These are phyloP conservation scores for Cochlearia excelsa DNA, from an alignment of 345 rosid genomes.

Conservation along the genomic window DNA sequence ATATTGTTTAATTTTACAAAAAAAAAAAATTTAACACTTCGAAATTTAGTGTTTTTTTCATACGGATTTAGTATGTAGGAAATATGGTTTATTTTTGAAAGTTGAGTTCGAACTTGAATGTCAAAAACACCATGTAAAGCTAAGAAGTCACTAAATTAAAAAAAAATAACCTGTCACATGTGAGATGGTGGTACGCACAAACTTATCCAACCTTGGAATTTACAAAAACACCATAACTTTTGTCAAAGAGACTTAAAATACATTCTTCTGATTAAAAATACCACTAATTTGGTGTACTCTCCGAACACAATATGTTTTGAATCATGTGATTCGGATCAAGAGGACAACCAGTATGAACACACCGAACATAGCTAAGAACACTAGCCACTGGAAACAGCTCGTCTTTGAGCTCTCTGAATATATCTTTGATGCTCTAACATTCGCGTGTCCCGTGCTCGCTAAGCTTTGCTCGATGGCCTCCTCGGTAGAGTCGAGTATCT, in stretches of 20 bases:
- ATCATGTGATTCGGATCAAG: slow-evolving; percentile 67
- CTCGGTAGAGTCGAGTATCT: slow-evolving; percentile 89
- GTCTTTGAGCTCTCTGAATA: slow-evolving; percentile 73
- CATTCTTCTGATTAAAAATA: neutral
- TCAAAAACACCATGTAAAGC: too few species aligned
- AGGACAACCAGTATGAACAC: slow-evolving; percentile 84
- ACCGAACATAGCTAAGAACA: slow-evolving; percentile 65
- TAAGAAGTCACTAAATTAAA: too few species aligned
- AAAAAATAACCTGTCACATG: too few species aligned
- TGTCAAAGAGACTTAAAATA: slow-evolving; percentile 2
- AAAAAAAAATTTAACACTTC: too few species aligned
- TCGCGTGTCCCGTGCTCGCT: slow-evolving; percentile 76
- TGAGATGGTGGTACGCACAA: too few species aligned
- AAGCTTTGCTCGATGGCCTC: slow-evolving; percentile 84
- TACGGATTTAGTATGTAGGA: too few species aligned
- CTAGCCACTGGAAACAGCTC: slow-evolving; percentile 77
- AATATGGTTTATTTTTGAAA: too few species aligned
- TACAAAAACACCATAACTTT: slow-evolving; percentile 10
- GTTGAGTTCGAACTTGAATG: too few species aligned
- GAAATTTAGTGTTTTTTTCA: too few species aligned
- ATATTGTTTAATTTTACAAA: too few species aligned
- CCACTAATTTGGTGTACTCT: slow-evolving; percentile 2
- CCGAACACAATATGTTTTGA: slow-evolving; percentile 2
- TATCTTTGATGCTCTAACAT: slow-evolving; percentile 56
- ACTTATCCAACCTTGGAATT: slow-evolving; percentile 1